Evolutionary conservation across 2,329 filamentous ascomycete genomes (phyloP), one percentile per base, ranked within the genome.

Genomic region (Verticillium longisporum): DNA sequence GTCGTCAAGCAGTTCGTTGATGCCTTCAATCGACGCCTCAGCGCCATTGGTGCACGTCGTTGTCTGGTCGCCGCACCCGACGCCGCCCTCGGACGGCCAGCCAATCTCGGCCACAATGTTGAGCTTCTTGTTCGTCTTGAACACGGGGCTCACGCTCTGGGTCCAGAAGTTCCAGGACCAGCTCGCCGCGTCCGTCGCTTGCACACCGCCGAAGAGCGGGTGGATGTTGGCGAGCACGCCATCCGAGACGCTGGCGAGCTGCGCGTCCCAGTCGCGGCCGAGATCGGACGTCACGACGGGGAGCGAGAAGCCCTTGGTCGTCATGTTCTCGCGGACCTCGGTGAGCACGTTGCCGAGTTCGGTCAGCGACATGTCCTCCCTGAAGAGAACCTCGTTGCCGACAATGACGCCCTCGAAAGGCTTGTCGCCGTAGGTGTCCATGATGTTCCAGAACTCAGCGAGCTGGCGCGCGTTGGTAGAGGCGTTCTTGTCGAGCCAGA

Each of bases 141-240:
- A 91, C 63, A 91, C 82, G 0, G 74, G 65, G 0, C 86, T 83
- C 66, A 94, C 88, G 61, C 93, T 81, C 10, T 74, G 78, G 55
- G 88, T 76, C 89, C 92, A 98, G 76, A 97, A 98, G 15, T 75
- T 75, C 76, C 81, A 91, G 0, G 94, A 96, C 94, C 94, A 98
- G 7, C 72, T 76, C 0, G 92, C 88, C 0, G 92, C 91, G 1
- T 83, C 72, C 2, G 84, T 78, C 2, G 87, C 88, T 0, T 83
- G 78, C 13, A 91, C 86, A 56, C 94, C 94, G 0, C 88, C 90
- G 71, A 98, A 98, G 81, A 98, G 97, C 0, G 95, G 94, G 72
- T 98, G 95, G 60, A 98, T 91, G 34, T 98, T 98, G 67, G 91
- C 89, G 93, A 98, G 97, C 74, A 98, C 87, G 69, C 91, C 88